Conservation (phyloP, 345 rosid species). For the Litchi chinensis region DNA sequence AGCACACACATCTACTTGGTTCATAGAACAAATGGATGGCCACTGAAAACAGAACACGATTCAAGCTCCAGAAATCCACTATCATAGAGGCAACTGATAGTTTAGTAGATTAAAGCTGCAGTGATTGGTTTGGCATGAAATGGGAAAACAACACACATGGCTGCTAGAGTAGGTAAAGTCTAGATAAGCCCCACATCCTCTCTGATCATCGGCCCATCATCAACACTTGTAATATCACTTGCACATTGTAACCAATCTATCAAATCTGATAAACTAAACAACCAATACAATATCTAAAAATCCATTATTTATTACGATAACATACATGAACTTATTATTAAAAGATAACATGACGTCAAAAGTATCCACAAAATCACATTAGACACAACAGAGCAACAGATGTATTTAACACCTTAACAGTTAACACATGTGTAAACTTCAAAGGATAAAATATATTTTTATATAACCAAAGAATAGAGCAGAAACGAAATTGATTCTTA, state of each 20-base stretch:
- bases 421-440: not conserved
- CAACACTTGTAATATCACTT: not conserved
- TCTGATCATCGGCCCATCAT: not conserved
- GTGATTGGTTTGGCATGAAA: not conserved
- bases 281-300: not conserved
- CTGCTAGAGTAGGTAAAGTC: not conserved
- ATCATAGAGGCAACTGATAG: slow-evolving; percentile 1
- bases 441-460: slow-evolving; percentile 1
- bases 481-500: not conserved
- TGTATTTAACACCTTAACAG: not conserved
- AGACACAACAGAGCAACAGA: not conserved
- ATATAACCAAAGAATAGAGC: not conserved
- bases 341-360: slow-evolving; percentile 11
- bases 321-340: not conserved
- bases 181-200: not conserved
- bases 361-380: not conserved
- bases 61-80: not conserved
- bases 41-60: not conserved
- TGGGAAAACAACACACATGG: not conserved
- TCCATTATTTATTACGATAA: not conserved
- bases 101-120: not conserved
- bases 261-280: not conserved
- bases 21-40: not conserved
- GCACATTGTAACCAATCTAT: not conserved
- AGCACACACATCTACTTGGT: not conserved